Conservation (phyloP, 352 stramenopile species). For the Phytophthora crassamura region DNA sequence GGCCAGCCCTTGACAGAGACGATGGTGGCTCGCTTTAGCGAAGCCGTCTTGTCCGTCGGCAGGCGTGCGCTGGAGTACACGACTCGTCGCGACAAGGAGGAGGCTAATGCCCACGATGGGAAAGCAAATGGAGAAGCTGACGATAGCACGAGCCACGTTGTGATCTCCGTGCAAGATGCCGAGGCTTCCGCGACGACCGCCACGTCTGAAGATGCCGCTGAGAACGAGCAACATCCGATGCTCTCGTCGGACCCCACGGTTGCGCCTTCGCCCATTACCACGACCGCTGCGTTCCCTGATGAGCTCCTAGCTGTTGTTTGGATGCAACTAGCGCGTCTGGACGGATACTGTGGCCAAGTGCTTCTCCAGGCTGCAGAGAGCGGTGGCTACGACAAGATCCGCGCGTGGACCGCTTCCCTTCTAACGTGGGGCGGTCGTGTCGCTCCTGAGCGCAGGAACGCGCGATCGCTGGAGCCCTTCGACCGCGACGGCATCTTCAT, state of each 20-base stretch:
- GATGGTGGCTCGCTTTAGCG: constrained; percentile 67
- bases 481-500: constrained; percentile 77
- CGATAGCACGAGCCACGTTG: constrained; percentile 29
- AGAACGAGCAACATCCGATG: constrained; percentile 36
- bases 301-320: constrained; percentile 81
- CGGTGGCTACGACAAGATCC: constrained; percentile 81
- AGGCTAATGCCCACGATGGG: constrained; percentile 5
- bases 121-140: constrained; percentile 12
- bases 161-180: constrained; percentile 31
- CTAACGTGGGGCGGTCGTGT: constrained; percentile 75
- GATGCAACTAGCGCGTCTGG: constrained; percentile 82
- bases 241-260: constrained; percentile 26
- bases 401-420: constrained; percentile 79
- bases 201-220: constrained; percentile 10
- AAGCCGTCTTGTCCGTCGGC: constrained; percentile 69
- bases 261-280: constrained; percentile 23
- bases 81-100: constrained; percentile 30
- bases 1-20: constrained; percentile 71
- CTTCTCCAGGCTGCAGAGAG: constrained; percentile 81
- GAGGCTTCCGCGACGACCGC: constrained; percentile 7
- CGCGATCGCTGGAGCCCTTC: constrained; percentile 63
- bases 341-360: constrained; percentile 85
- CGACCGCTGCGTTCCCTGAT: constrained; percentile 52
- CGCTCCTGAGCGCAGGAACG: constrained; percentile 34
- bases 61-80: constrained; percentile 65